These are phyloP conservation scores for Candida ponderosae DNA, from an alignment of 805 yeast species.

Conservation along the genomic window DNA sequence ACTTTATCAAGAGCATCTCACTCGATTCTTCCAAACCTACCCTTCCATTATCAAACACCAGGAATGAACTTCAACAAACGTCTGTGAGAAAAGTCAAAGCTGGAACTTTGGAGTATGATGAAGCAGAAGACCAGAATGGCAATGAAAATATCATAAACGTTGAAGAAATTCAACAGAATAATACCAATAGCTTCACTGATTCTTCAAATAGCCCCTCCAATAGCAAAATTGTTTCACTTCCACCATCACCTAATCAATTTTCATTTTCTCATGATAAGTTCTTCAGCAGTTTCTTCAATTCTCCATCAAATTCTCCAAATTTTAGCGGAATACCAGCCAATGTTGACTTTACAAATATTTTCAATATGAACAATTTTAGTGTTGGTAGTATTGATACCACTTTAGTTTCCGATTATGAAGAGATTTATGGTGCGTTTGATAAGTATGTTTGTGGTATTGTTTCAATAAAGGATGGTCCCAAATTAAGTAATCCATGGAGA, in stretches of 20 bases:
- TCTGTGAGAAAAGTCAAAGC: no score
- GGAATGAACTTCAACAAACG: no score
- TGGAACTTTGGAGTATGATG: neutral
- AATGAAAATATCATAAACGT: constrained; percentile 9
- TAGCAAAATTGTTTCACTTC: no score
- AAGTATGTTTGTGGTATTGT: constrained; percentile 43
- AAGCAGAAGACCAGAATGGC: neutral
- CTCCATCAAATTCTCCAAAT: constrained; percentile 4
- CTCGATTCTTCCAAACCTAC: no score
- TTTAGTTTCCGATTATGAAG: constrained; percentile 8
- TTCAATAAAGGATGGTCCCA: constrained; percentile 57
- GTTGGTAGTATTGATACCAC: neutral
- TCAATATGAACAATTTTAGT: neutral
- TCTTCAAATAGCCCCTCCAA: no score
- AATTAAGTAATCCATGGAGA: constrained; percentile 61
- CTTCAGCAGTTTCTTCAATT: neutral
- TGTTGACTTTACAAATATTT: neutral
- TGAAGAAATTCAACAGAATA: no score
- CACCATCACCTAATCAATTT: neutral
- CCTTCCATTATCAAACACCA: no score
- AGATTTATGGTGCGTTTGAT: constrained; percentile 29
- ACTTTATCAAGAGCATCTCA: neutral
- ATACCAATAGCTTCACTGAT: no score
- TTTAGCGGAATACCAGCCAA: neutral
- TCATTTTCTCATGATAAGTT: neutral